Conservation (phyloP, 805 yeast species). For the Yarrowia keelungensis region DNA sequence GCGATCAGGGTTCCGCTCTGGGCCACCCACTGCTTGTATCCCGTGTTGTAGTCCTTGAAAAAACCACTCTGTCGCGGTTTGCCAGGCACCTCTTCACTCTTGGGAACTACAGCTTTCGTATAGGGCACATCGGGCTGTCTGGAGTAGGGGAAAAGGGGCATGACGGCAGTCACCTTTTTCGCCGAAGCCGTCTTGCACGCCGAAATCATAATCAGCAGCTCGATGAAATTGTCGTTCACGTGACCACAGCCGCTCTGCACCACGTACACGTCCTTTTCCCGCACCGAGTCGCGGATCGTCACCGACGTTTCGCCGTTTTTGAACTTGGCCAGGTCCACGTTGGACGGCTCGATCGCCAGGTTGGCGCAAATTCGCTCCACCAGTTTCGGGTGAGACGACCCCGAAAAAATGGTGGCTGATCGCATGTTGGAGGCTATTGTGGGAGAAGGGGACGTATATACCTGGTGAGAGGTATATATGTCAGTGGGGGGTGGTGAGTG, state of each 20-base stretch:
- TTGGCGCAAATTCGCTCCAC: constrained; percentile 77
- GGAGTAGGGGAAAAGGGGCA: constrained; percentile 93
- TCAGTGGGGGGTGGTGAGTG: not conserved
- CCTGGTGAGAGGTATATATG: not conserved
- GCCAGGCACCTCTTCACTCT: constrained; percentile 51
- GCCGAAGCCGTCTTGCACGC: constrained; percentile 95
- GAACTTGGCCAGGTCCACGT: constrained; percentile 60
- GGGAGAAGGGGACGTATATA: not conserved
- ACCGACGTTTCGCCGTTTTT: constrained; percentile 96
- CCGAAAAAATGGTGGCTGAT: constrained; percentile 68
- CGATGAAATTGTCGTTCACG: constrained; percentile 86
- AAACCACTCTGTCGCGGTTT: constrained; percentile 52
- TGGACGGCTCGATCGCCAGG: constrained; percentile 75
- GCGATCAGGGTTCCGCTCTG: constrained; percentile 95
- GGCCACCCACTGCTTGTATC: constrained; percentile 93
- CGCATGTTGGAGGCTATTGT: constrained; percentile 32
- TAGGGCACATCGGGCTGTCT: constrained; percentile 95
- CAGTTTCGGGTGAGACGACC: constrained; percentile 84
- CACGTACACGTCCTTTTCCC: constrained; percentile 95
- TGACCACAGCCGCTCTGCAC: constrained; percentile 87
- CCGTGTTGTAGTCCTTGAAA: constrained; percentile 54
- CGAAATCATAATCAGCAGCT: constrained; percentile 80
- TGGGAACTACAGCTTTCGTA: constrained; percentile 77
- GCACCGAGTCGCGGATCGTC: constrained; percentile 82
- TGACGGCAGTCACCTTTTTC: constrained; percentile 83